Conservation (phyloP, 106 monocot genomes). For the Allium sativum region DNA sequence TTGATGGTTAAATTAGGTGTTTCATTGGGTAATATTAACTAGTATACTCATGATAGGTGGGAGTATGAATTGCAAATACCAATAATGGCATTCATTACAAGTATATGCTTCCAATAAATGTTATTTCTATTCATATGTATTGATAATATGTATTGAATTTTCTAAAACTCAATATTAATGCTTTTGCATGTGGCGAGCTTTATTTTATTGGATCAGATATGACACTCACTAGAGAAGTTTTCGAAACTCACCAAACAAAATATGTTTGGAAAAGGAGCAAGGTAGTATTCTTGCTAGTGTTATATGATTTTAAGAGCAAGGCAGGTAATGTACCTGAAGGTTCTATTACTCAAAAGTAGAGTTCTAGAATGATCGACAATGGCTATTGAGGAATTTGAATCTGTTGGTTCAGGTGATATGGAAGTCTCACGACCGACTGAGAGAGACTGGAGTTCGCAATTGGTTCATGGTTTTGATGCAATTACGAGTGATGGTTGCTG, state of each 20-base stretch:
- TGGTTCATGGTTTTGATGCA: too few species aligned
- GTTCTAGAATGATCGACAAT: constrained; percentile 51
- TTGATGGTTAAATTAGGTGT: too few species aligned
- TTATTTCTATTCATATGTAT: too few species aligned
- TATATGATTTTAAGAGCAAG: constrained; percentile 13
- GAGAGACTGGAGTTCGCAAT: too few species aligned
- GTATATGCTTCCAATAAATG: too few species aligned
- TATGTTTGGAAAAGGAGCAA: constrained; percentile 22
- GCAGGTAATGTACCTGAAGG: constrained; percentile 11
- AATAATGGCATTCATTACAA: not conserved
- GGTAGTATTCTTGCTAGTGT: constrained; percentile 43
- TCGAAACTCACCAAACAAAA: constrained; percentile 28
- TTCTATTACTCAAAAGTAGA: constrained; percentile 46
- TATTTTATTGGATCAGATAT: constrained; percentile 89
- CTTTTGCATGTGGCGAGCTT: constrained; percentile 59
- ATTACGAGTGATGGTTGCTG: too few species aligned
- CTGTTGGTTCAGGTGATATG: too few species aligned
- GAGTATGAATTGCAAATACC: not conserved
- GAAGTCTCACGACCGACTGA: too few species aligned
- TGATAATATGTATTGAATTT: not conserved
- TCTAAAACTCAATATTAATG: constrained; percentile 33
- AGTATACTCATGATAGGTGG: not conserved
- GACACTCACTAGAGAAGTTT: constrained; percentile 53
- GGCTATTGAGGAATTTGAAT: constrained; percentile 22
- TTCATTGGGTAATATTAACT: not conserved